Conservation (phyloP, 805 yeast genomes). For the Soucietia sequanensis region DNA sequence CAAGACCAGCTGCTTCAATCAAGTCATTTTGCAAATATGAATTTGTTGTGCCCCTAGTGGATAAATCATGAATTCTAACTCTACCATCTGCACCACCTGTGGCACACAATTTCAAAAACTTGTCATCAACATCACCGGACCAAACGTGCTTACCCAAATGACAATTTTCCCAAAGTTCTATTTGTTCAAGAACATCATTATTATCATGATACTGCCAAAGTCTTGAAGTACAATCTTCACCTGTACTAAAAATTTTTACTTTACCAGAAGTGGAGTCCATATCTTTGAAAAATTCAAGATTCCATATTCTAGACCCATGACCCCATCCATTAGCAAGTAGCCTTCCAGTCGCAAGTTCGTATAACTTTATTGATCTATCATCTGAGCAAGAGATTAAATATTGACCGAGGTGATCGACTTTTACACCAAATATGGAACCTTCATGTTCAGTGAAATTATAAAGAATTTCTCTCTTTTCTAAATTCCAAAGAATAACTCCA, state of each 20-base stretch:
- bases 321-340: slow-evolving; percentile 89
- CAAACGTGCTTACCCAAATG: slow-evolving; percentile 88
- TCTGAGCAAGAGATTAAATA: slow-evolving; percentile 83
- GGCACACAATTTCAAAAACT: slow-evolving; percentile 48
- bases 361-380: slow-evolving; percentile 82
- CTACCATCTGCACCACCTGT: slow-evolving; percentile 97
- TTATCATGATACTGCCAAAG: slow-evolving; percentile 57
- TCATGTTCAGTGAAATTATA: slow-evolving; percentile 72
- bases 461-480: slow-evolving; percentile 39
- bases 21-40: slow-evolving; percentile 35
- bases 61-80: slow-evolving; percentile 60
- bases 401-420: slow-evolving; percentile 53
- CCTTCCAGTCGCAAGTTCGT: slow-evolving; percentile 58
- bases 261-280: slow-evolving; percentile 19
- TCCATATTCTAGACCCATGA: slow-evolving; percentile 94
- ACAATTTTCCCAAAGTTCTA: slow-evolving; percentile 53
- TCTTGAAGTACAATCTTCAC: slow-evolving; percentile 79
- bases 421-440: slow-evolving; percentile 88
- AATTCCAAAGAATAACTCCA: slow-evolving; percentile 80
- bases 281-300: slow-evolving; percentile 52
- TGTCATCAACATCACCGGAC: slow-evolving; percentile 63
- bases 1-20: slow-evolving; percentile 16
- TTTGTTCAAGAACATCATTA: slow-evolving; percentile 34
- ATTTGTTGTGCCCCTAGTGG: slow-evolving; percentile 8
- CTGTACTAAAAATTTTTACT: slow-evolving; percentile 63